phyloP scores from a whole-genome alignment of 1,284 basidiomycete genomes.

The Cryptococcus hybrid region DNA sequence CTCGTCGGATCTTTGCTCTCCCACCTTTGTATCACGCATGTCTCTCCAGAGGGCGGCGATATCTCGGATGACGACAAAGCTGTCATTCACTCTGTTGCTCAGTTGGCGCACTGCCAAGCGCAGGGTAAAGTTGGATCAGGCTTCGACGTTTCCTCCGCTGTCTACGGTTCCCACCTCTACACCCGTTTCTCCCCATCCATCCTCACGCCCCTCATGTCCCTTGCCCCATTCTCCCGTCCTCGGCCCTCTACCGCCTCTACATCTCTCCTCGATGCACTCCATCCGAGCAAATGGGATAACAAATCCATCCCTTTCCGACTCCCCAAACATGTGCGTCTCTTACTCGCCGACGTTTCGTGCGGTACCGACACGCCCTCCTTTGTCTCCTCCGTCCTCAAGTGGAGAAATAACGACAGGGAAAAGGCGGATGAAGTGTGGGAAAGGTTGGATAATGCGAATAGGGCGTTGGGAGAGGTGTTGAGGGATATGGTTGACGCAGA shows the following conservation, averaged over 20 bases:
- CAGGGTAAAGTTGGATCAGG: conserved; percentile 98
- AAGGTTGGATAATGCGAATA: conserved; percentile 56
- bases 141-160: conserved; percentile 92
- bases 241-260: background rate
- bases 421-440: conserved; percentile 71
- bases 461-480: conserved; percentile 32
- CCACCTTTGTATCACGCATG: conserved; percentile 58
- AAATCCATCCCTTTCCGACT: conserved; percentile 67
- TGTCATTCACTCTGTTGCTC: conserved; percentile 88
- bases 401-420: conserved; percentile 65
- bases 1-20: conserved; percentile 81
- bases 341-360: conserved; percentile 89
- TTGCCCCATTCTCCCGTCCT: conserved; percentile 10
- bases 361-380: conserved; percentile 91
- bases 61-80: conserved; percentile 10
- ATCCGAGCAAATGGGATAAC: conserved; percentile 35
- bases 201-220: conserved; percentile 63
- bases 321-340: conserved; percentile 72
- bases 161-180: conserved; percentile 94
- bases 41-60: background rate
- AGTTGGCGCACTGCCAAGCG: conserved; percentile 92
- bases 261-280: conserved; percentile 5
- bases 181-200: conserved; percentile 79
- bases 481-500: conserved; percentile 36
- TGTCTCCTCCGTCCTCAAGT: conserved; percentile 81